Evolutionary conservation across 1,139 yeast species (phyloP), one percentile per base, ranked within the genome.

Genomic region (Candida sanyaensis): DNA sequence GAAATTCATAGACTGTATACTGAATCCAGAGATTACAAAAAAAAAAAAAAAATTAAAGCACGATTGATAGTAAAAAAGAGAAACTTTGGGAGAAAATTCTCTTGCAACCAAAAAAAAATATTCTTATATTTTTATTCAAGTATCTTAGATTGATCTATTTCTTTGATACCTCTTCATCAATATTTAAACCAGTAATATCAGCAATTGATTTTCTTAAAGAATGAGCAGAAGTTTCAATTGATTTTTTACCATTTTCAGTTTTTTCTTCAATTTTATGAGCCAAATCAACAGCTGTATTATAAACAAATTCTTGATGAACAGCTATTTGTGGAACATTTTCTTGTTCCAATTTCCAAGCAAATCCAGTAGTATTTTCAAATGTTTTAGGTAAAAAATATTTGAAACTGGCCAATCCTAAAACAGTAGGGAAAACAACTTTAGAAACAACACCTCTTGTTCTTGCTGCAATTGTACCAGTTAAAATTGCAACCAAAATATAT

Each of bases 401-500:
- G 69, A 91, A 89, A 1, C 96, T 85, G 10, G 77, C 78, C 17
- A 81, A 56, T 12, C 96, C 96, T 44, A 88, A 76, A 0, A 77
- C 67, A 3, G 86, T 50, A 2, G 98, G 98, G 10, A 83, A 74
- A 0, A 81, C 54, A 4, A 78, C 69, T 59, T 86, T 83, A 12
- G 88, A 64, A 4, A 86, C 46, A 11, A 86, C 51, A 42, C 83
- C 81, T 52, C 89, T 78, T 59, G 84, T 84, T 61, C 96, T 89
- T 3, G 96, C 83, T 44, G 88, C 64, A 43, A 93, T 84, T 28
- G 89, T 81, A 45, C 97, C 98, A 4, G 95, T 73, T 58, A 92
- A 77, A 2, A 84, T 77, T n/a, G 92, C 93, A 38, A 91, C 81
- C 10, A 82, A 61, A 27, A 89, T 75, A 61, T 88, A 91, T 27